These are phyloP conservation scores for Fraxinus nigra DNA, from an alignment of 305 asterid species.

Conservation along the genomic window DNA sequence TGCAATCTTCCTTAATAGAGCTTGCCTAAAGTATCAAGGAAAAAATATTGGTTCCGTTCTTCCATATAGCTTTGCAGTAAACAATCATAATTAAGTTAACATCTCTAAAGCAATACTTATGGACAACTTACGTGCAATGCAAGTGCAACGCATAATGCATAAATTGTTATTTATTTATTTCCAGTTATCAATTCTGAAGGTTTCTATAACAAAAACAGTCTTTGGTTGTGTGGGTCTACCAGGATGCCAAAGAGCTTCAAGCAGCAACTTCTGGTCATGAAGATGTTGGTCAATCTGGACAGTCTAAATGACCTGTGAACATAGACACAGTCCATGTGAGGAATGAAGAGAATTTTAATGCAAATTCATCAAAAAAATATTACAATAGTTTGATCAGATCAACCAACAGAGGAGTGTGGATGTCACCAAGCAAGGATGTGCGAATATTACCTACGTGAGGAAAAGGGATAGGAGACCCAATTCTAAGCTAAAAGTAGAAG, in stretches of 20 bases:
- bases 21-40: too few species aligned
- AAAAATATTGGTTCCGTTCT: too few species aligned
- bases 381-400: background rate
- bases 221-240: background rate
- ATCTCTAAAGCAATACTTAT: too few species aligned
- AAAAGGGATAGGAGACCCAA: background rate
- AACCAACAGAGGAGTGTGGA: background rate
- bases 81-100: too few species aligned
- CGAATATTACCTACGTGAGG: background rate
- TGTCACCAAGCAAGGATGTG: background rate
- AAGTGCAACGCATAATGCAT: background rate
- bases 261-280: background rate
- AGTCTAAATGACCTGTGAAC: background rate
- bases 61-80: too few species aligned
- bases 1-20: too few species aligned
- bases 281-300: background rate
- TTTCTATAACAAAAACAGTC: background rate
- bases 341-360: background rate
- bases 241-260: background rate
- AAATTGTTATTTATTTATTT: background rate
- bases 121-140: too few species aligned
- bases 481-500: background rate
- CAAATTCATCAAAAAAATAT: background rate
- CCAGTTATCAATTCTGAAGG: background rate
- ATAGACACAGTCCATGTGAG: background rate